Base-by-base conservation (phyloP, 805 yeast species). In the Sugiyamaella marilandica region DNA sequence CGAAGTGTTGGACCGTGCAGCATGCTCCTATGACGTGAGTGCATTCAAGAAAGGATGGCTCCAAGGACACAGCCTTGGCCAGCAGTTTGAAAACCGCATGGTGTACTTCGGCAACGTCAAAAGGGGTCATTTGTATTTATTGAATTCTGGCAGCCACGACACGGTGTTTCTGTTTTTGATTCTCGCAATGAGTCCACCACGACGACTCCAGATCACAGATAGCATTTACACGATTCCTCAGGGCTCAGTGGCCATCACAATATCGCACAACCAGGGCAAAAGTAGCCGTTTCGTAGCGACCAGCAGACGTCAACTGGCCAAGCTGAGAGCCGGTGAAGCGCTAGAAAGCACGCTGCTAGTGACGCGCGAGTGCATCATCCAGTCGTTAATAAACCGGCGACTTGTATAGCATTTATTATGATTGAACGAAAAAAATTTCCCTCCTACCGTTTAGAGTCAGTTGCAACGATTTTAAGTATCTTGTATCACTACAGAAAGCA, bases 1-100 rank as follows among this genome's bases (percentile, higher is more conserved):
- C 44, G 67, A 67, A 33, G 58, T 72, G 13, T 60, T 82, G 59
- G 62, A 63, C 31, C 69, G 56, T 41, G 50, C 50, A 13, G 54
- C 53, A 13, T 45, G 52, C 33, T 64, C 65, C 34, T 59, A 57
- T 13, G 62, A 66, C 41, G 41, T 60, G 2, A 5, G 51, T 1
- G 52, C 49, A 1, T 68, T 68, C 46, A 53, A 53, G 21, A 31
- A 47, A 19, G 44, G 47, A 2, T 65, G 67, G 65, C 37, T 32
- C 7, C 33, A 41, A 1, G 59, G 60, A 8, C 21, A 8, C 24
- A 37, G 48, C 11, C 56, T 67, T 10, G 26, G 52, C 11, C 53
- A 56, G n/a, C 71, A 67, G 53, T 64, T 66, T 50, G 51, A 16
- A 2, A 44, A 36, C 39, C 59, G 70, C 3, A 48, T 46, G 31